Evolutionary conservation across 805 yeast species (phyloP).

Genomic region (Phaffomyces antillensis): DNA sequence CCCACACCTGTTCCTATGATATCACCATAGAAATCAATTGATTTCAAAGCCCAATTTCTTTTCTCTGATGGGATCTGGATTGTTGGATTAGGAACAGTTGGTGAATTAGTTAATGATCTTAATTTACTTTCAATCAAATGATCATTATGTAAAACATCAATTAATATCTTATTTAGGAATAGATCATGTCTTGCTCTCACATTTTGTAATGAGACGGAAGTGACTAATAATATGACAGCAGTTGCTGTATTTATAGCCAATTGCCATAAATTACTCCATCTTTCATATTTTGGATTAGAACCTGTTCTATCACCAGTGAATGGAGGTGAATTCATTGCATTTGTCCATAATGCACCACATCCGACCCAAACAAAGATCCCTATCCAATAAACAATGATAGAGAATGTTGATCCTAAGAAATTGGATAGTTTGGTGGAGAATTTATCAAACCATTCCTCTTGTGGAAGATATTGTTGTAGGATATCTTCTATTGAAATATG

Average conservation of each 20-base stretch:
- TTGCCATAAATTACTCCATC: conserved; percentile 9
- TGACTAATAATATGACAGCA: conserved; percentile 2
- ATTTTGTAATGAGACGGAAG: conserved; percentile 7
- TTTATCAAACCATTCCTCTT: conserved; percentile 5
- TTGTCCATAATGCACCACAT: conserved; percentile 8
- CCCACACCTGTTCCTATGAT: conserved; percentile 8
- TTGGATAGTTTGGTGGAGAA: conserved; percentile 1
- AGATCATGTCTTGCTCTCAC: conserved; percentile 9
- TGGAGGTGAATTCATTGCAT: conserved; percentile 5
- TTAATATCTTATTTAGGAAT: conserved; percentile 1
- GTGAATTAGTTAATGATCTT: conserved; percentile 1
- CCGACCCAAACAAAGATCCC: conserved; percentile 9
- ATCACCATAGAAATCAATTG: conserved; percentile 7
- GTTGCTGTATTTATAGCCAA: conserved; percentile 5
- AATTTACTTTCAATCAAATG: conserved; percentile 2
- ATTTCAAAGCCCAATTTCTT: not conserved
- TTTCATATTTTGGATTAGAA: conserved; percentile 4
- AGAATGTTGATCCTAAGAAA: conserved; percentile 4
- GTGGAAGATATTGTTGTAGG: not conserved
- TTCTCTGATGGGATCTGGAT: conserved; percentile 1
- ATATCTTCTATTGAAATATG: too few species aligned
- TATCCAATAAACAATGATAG: conserved; percentile 5
- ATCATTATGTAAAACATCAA: conserved; percentile 3
- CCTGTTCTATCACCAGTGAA: conserved; percentile 8
- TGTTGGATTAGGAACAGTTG: not conserved